These are phyloP conservation scores for Termitomyces sp. DNA, from an alignment of 768 basidiomycete species.

Conservation along the genomic window DNA sequence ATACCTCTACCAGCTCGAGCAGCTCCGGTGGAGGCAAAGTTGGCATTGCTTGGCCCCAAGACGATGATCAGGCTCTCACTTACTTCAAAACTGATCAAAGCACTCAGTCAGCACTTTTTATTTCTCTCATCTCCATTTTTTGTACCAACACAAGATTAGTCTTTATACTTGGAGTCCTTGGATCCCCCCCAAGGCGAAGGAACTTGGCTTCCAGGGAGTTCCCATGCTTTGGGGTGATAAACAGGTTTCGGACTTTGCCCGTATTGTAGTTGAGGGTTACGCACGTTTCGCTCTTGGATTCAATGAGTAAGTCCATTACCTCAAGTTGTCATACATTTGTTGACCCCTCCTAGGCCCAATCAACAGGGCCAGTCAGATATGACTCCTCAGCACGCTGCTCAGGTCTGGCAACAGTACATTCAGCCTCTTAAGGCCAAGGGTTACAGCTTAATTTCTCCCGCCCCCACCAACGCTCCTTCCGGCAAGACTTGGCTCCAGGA, in stretches of 20 bases:
- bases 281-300: conserved; percentile 46
- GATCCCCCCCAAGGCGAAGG: conserved; percentile 32
- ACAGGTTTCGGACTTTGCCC: conserved; percentile 42
- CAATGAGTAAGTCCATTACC: conserved; percentile 60
- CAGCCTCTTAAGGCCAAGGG: conserved; percentile 50
- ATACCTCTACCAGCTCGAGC: conserved; percentile 11
- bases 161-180: conserved; percentile 67
- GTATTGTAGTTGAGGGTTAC: conserved; percentile 43
- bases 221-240: conserved; percentile 70
- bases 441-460: conserved; percentile 58
- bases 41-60: conserved; percentile 65
- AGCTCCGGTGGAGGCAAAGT: conserved; percentile 35
- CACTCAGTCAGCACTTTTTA: conserved; percentile 27
- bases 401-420: conserved; percentile 58
- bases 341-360: conserved; percentile 52
- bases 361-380: conserved; percentile 58
- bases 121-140: background rate
- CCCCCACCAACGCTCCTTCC: conserved; percentile 51
- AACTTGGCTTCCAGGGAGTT: conserved; percentile 45
- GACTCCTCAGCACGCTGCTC: conserved; percentile 38
- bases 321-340: background rate
- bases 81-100: conserved; percentile 45
- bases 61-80: conserved; percentile 40
- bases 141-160: conserved; percentile 16
- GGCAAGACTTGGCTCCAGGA: conserved; percentile 62